Conservation (phyloP, 306 rosid species). For the Castanea crenata region DNA sequence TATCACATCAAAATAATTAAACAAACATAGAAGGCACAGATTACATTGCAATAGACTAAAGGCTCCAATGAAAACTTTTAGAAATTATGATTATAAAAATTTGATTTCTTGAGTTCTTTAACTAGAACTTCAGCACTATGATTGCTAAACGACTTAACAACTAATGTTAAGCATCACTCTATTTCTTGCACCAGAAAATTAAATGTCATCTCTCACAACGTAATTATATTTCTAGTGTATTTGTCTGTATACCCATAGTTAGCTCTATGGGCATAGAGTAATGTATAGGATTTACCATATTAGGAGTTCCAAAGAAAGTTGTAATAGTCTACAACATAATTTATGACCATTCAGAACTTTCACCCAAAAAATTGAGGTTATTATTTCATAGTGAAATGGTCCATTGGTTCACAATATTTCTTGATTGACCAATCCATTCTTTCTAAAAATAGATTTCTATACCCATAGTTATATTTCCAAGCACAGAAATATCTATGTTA, state of each 20-base stretch:
- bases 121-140: not conserved
- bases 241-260: not conserved
- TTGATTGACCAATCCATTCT: not conserved
- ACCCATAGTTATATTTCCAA: not conserved
- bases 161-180: not conserved
- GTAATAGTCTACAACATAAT: not conserved
- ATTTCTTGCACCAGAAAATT: not conserved
- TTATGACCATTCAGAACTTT: not conserved
- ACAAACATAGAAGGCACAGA: slow-evolving; percentile 1
- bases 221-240: not conserved
- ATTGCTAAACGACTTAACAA: not conserved
- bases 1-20: slow-evolving; percentile 7
- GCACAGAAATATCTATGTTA: no score
- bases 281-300: not conserved
- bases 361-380: not conserved
- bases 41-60: not conserved
- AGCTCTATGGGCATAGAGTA: not conserved
- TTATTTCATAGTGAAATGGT: not conserved
- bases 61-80: not conserved
- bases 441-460: not conserved
- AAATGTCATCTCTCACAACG: not conserved
- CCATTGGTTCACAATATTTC: not conserved
- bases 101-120: not conserved
- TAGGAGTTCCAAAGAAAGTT: not conserved
- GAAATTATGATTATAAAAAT: not conserved